phyloP scores from a whole-genome alignment of 2,329 filamentous ascomycete genomes.

The Cladosporium sp. region DNA sequence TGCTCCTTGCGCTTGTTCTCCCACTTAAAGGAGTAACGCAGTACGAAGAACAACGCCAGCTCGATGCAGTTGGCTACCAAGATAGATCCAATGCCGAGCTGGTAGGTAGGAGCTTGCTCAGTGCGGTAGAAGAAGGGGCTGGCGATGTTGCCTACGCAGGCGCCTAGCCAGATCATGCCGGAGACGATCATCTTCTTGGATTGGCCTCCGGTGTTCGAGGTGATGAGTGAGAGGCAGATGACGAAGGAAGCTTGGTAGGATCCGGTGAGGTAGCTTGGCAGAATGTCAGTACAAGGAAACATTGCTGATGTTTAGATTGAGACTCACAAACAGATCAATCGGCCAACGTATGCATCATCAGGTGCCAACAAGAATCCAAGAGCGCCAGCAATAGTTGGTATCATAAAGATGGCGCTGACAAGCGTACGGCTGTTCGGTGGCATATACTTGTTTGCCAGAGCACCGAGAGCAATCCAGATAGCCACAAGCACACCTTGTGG shows the following conservation, averaged over 20 bases:
- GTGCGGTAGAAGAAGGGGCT: constrained; percentile 64
- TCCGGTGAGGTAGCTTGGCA: constrained; percentile 36
- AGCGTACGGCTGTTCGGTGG: constrained; percentile 21
- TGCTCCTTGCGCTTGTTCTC: constrained; percentile 10
- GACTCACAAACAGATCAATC: constrained; percentile 6
- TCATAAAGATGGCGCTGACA: constrained; percentile 23
- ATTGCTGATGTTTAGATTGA: not conserved
- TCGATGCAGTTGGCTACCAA: constrained; percentile 7
- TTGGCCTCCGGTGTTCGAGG: constrained; percentile 48
- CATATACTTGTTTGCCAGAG: constrained; percentile 47
- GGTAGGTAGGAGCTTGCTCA: constrained; percentile 53
- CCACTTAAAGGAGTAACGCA: constrained; percentile 11
- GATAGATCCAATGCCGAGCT: constrained; percentile 21
- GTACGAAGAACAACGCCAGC: not conserved
- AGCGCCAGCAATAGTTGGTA: constrained; percentile 13
- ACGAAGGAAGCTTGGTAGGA: constrained; percentile 56
- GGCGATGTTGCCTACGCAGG: constrained; percentile 57
- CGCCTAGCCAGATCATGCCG: constrained; percentile 7
- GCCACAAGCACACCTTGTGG: constrained; percentile 62
- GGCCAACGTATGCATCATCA: not conserved
- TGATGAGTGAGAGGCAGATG: constrained; percentile 48
- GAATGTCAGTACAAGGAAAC: not conserved
- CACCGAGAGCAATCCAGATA: constrained; percentile 49
- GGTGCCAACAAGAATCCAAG: not conserved
- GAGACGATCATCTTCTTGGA: constrained; percentile 13